A percentile compares a stretch with the other conserved stretches of the same genome.
phyloP scores from a whole-genome alignment of 805 yeast genomes.

The Kodamaea kakaduensis region DNA sequence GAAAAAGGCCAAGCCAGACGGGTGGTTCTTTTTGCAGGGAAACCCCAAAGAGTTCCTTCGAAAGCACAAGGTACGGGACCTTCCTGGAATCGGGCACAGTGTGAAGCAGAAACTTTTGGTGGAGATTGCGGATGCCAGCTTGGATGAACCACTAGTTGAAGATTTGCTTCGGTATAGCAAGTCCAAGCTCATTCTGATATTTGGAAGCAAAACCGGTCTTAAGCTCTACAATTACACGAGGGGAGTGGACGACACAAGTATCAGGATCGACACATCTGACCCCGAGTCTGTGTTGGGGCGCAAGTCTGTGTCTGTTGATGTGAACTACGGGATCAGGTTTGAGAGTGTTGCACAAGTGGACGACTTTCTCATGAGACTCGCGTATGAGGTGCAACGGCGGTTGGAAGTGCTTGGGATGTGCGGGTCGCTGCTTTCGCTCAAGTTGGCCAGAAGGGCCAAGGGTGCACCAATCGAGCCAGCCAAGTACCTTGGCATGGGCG shows the following conservation, averaged over 20 bases:
- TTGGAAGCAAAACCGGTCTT: constrained; percentile 71
- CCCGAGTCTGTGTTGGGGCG: constrained; percentile 46
- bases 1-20: constrained; percentile 76
- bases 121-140: constrained; percentile 18
- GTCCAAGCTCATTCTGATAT: constrained; percentile 34
- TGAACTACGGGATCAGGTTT: constrained; percentile 87
- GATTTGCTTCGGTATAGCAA: constrained; percentile 36
- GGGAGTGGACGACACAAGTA: constrained; percentile 65
- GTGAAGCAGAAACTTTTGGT: constrained; percentile 44
- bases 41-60: constrained; percentile 30
- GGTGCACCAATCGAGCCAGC: constrained; percentile 72
- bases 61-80: constrained; percentile 29
- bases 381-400: constrained; percentile 56
- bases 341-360: constrained; percentile 58
- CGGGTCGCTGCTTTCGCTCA: constrained; percentile 60
- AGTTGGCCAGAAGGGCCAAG: constrained; percentile 58
- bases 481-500: constrained; percentile 82
- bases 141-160: constrained; percentile 26
- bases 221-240: constrained; percentile 56
- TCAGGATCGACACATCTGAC: constrained; percentile 49
- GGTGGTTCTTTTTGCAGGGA: constrained; percentile 40
- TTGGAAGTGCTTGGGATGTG: constrained; percentile 42
- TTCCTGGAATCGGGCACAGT: constrained; percentile 65
- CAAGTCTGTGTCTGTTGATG: constrained; percentile 81
- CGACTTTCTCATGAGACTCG: constrained; percentile 52